Percentiles rank a stretch among this genome's conserved stretches.
These are phyloP conservation scores for Trichosporon ovoides DNA, from an alignment of 1,284 basidiomycete genomes.

Conservation along the genomic window DNA sequence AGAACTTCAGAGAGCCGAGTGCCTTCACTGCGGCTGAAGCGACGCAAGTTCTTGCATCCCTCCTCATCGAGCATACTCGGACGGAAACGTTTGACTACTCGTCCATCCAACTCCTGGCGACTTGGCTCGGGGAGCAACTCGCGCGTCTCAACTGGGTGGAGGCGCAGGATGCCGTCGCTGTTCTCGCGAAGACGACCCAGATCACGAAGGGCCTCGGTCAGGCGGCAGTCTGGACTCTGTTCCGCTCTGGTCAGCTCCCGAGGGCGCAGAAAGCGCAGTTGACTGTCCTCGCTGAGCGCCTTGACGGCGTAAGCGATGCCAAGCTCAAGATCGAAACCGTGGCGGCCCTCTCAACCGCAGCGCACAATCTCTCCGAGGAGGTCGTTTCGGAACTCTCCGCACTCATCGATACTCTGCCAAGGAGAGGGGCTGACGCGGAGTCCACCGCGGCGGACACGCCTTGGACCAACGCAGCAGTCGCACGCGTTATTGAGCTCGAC, in stretches of 20 bases:
- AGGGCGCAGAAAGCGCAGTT: slow-evolving; percentile 13
- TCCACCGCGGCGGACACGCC: slow-evolving; percentile 19
- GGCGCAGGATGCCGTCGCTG: slow-evolving; percentile 14
- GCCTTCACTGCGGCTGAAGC: slow-evolving; percentile 9
- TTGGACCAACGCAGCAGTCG: slow-evolving; percentile 27
- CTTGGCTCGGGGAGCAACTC: slow-evolving; percentile 40
- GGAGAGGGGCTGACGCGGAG: not conserved
- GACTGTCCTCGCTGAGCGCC: not conserved
- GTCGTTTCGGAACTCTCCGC: slow-evolving; percentile 10
- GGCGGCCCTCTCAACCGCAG: slow-evolving; percentile 17
- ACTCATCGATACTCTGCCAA: slow-evolving; percentile 19
- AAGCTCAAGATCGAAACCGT: slow-evolving; percentile 18
- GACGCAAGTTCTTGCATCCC: slow-evolving; percentile 4
- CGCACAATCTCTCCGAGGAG: slow-evolving; percentile 5
- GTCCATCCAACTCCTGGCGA: slow-evolving; percentile 48
- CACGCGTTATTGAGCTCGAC: slow-evolving; percentile 26
- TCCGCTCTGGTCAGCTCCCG: slow-evolving; percentile 26
- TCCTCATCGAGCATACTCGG: slow-evolving; percentile 38
- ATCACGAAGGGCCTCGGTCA: slow-evolving; percentile 48
- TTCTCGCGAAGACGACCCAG: slow-evolving; percentile 36
- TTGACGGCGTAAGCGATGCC: slow-evolving; percentile 11
- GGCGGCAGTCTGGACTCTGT: slow-evolving; percentile 50
- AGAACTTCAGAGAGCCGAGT: not conserved
- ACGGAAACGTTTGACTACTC: slow-evolving; percentile 48
- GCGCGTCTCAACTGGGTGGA: slow-evolving; percentile 14